A percentile compares a stretch with the other conserved stretches of the same genome.
phyloP scores from a whole-genome alignment of 2,329 filamentous ascomycete genomes.

The Ciborinia camelliae region DNA sequence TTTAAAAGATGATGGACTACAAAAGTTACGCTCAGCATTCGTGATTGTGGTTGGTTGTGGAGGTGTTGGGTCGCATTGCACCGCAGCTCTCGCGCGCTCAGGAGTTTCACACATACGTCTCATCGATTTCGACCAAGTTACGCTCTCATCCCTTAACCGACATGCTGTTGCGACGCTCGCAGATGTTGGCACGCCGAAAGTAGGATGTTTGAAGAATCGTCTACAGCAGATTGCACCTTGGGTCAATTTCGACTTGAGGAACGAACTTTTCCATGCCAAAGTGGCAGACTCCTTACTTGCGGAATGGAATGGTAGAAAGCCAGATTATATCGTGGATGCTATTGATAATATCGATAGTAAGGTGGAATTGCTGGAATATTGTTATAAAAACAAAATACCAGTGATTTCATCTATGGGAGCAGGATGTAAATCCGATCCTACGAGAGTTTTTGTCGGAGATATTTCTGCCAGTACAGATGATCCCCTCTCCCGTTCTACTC shows the following conservation, averaged over 20 bases:
- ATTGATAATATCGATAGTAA: constrained; percentile 99
- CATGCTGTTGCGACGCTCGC: constrained; percentile 92
- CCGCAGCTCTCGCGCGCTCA: constrained; percentile 79
- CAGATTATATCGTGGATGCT: constrained; percentile 90
- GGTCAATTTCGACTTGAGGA: constrained; percentile 82
- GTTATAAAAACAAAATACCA: constrained; percentile 69
- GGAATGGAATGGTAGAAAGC: constrained; percentile 63
- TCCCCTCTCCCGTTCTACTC: constrained; percentile 78
- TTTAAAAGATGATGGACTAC: constrained; percentile 75
- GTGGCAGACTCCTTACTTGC: constrained; percentile 65
- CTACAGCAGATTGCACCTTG: constrained; percentile 87
- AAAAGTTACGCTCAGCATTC: constrained; percentile 75
- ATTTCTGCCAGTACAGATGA: constrained; percentile 88
- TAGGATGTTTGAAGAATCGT: constrained; percentile 74
- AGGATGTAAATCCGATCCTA: constrained; percentile 85
- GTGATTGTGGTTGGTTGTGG: constrained; percentile 90
- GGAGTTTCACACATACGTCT: constrained; percentile 85
- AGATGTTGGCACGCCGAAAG: constrained; percentile 91
- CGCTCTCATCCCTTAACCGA: constrained; percentile 88
- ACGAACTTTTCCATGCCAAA: constrained; percentile 73
- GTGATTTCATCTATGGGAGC: constrained; percentile 97
- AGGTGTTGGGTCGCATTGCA: constrained; percentile 90
- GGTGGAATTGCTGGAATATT: constrained; percentile 85
- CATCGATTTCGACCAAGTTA: constrained; percentile 97
- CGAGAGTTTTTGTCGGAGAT: constrained; percentile 83